These are phyloP conservation scores for Erodium moschatum DNA, from an alignment of 441 rosid species.

Conservation along the genomic window DNA sequence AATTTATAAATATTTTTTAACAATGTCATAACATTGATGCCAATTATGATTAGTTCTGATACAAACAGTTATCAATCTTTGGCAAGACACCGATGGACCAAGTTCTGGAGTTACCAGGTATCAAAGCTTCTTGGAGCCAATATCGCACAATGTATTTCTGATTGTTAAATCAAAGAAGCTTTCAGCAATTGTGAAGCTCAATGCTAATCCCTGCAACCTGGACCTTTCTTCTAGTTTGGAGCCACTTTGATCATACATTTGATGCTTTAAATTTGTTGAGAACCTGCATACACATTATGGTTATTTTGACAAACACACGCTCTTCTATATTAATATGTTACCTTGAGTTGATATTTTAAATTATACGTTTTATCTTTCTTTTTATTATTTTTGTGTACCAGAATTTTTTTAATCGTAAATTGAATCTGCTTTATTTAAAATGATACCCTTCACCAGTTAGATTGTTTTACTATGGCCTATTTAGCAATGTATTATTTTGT, in stretches of 20 bases:
- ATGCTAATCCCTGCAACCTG: constrained; percentile 22
- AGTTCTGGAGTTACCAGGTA: constrained; percentile 23
- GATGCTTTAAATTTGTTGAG: constrained; percentile 22
- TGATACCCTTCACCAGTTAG: neutral
- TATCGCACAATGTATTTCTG: constrained; percentile 12
- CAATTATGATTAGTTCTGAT: neutral
- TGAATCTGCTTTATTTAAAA: neutral
- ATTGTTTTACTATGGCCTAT: neutral
- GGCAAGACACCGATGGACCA: constrained; percentile 23
- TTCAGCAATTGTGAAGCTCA: constrained; percentile 24
- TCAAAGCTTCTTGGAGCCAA: constrained; percentile 12
- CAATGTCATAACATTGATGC: constrained; percentile 2
- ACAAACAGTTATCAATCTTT: constrained; percentile 9
- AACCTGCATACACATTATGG: constrained; percentile 26
- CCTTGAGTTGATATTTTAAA: constrained; percentile 8
- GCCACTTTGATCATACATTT: constrained; percentile 21
- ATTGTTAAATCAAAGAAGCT: constrained; percentile 11
- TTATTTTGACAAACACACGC: constrained; percentile 16
- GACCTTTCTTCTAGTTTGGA: constrained; percentile 21
- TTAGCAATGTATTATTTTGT: constrained; percentile 4
- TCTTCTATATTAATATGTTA: constrained; percentile 14
- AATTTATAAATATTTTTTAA: constrained; percentile 5
- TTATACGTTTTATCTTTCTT: constrained; percentile 7
- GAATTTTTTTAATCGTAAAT: neutral
- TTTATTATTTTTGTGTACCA: neutral